phyloP scores from a whole-genome alignment of 2,329 filamentous ascomycete genomes.

The Aspergillus versicolor region DNA sequence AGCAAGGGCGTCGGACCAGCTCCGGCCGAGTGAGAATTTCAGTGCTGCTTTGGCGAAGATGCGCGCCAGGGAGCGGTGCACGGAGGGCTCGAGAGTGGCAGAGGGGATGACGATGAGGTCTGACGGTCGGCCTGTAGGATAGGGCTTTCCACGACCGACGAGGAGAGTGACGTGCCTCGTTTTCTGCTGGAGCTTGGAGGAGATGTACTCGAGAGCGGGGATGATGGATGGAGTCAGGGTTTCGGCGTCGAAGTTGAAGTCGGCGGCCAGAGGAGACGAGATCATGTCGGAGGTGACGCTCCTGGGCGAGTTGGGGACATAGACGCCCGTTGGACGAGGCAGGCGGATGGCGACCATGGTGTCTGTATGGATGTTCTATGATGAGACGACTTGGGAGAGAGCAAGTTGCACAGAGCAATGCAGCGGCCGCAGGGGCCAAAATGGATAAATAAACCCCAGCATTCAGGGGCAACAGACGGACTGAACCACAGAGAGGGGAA shows the following conservation, averaged over 20 bases:
- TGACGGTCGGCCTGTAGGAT: conserved; percentile 37
- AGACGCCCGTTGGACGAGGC: conserved; percentile 36
- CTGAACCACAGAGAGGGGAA: conserved; percentile 10
- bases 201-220: conserved; percentile 44
- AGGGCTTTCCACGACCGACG: conserved; percentile 41
- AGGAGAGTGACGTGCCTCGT: conserved; percentile 42
- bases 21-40: conserved; percentile 38
- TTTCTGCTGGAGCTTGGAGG: conserved; percentile 39
- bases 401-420: not conserved
- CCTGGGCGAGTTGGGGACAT: conserved; percentile 34
- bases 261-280: conserved; percentile 40
- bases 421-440: not conserved
- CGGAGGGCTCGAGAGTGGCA: conserved; percentile 29
- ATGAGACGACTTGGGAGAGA: not conserved
- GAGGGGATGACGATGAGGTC: conserved; percentile 41
- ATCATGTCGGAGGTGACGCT: conserved; percentile 43
- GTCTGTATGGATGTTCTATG: not conserved
- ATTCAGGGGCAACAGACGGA: not conserved
- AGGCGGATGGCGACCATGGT: conserved; percentile 38
- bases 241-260: conserved; percentile 39
- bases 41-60: conserved; percentile 36
- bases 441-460: conserved; percentile 1
- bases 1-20: conserved; percentile 40
- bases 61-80: conserved; percentile 32
- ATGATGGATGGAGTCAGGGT: conserved; percentile 35